Evolutionary conservation across 495 filamentous ascomycete genomes (phyloP), one percentile per base, ranked within the genome.

Genomic region (Neurospora tetraspora): DNA sequence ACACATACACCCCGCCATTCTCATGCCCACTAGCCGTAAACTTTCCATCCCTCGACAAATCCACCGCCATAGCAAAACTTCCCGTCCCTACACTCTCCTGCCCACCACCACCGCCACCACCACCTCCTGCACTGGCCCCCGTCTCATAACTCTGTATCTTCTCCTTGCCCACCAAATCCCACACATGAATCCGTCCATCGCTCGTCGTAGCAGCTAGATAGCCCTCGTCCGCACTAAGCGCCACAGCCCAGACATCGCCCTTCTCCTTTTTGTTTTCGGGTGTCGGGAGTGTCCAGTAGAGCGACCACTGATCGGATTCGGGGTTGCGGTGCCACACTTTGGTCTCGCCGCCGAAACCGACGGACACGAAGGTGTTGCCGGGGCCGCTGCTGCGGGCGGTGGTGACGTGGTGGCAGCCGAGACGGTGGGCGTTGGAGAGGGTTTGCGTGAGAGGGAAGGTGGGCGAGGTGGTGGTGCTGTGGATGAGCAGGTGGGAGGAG

Each of bases 1-100:
- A 98, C 43, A 99, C 90, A 78, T 97, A 97, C 70, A 99, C 88
- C n/a, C 89, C 90, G 34, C 96, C 96, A 79, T 92, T 97, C 80
- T 97, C 90, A 81, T 99, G 96, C 0, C 96, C 96, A 72, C 91
- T 94, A 10, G 95, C 96, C 68, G 94, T 94, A 76, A 95, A 89
- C 72, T 87, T 88, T 70, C 94, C 95, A 81, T 99, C 91, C 38
- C 86, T 76, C 39, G 83, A 86, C 69, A 98, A 79, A 79, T 97
- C 95, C 71, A 99, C 89, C 77, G 90, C 91, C 80, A 94, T 90
- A 16, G 94, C 96, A 82, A 97, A 98, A 70, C 81, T 83, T 2
- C 83, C 84, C 23, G 27, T 34, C 27, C 53, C 53, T 36, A 65
- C 27, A 16, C 27, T 34, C 5, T 16, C 53, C 4, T 18, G 27